phyloP scores from a whole-genome alignment of 345 rosid species.

The Euphorbia peplus region DNA sequence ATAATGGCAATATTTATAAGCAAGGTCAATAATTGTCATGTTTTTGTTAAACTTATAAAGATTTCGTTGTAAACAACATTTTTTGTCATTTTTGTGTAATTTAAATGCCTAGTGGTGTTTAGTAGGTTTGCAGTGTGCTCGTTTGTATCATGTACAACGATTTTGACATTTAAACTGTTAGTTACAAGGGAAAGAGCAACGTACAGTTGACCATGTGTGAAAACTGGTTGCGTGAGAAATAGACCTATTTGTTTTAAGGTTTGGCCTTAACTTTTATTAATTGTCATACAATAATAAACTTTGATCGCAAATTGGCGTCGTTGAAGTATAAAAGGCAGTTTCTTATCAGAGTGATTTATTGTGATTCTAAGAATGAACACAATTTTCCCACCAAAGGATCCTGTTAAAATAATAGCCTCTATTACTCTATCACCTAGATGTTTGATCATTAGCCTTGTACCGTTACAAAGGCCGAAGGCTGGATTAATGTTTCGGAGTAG shows the following conservation, averaged over 20 bases:
- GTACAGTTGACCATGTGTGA: conserved; percentile 5
- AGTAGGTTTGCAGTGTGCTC: too few species aligned
- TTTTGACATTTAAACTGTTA: too few species aligned
- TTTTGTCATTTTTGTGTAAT: too few species aligned
- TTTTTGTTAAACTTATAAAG: too few species aligned
- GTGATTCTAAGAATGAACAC: not conserved
- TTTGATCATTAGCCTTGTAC: not conserved
- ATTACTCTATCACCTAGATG: not conserved
- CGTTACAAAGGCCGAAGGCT: not conserved
- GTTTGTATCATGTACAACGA: too few species aligned
- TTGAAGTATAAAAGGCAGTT: not conserved
- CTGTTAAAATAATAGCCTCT: not conserved
- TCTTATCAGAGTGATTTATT: not conserved
- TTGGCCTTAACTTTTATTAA: not conserved
- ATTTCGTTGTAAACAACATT: too few species aligned
- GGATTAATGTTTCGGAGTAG: not conserved
- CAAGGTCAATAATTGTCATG: too few species aligned
- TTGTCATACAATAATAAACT: too few species aligned
- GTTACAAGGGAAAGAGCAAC: conserved; percentile 7
- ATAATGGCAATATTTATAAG: too few species aligned
- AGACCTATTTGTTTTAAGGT: not conserved
- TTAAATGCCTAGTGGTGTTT: too few species aligned
- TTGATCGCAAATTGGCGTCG: too few species aligned
- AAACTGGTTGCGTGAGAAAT: not conserved
- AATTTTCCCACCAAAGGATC: not conserved